Base-by-base conservation (phyloP, 2,329 filamentous ascomycete genomes). In the Exophiala sideris region DNA sequence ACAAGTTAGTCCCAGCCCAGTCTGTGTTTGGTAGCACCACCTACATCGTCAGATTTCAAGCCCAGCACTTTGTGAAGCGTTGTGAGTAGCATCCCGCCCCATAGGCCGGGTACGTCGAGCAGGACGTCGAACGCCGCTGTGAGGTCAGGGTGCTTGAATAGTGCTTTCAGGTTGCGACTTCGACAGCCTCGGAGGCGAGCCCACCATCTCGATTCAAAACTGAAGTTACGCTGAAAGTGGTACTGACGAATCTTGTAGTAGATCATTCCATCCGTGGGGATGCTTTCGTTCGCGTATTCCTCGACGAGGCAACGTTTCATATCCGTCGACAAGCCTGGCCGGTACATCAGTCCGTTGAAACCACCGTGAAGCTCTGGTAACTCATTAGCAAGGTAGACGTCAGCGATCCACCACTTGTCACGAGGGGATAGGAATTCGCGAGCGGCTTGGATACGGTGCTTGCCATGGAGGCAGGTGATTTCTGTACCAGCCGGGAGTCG, bases 21-120 rank as follows among this genome's bases (percentile, higher is more conserved):
- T 20, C n/a, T 7, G 21, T 32, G 10, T 14, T 21, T 21, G 7
- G 41, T 51, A 45, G 36, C n/a, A n/a, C n/a, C 29, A 48, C 64
- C 58, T 61, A 72, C 66, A 51, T 72, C 61, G 52, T 70, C 60
- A 53, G 60, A 70, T 54, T 64, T 64, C n/a, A 67, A 44, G 1
- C 61, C 61, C 34, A 71, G 58, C 36, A 68, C 59, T 42, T 55
- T 64, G 47, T 66, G 55, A 16, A 65, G 61, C 11, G 58, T 63
- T 44, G 66, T 66, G 6, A 71, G 56, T 48, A 62, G 58, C 52
- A 72, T 68, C 45, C 64, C 64, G 47, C 57, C 59, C 63, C 64
- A 68, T 5, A 70, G 64, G 44, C 64, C 63, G 24, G 65, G 66
- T 20, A 73, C 67, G 45, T 58, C 48, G 8, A 68, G 59, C 20